Percentiles rank a stretch among this genome's conserved stretches.
Conservation (phyloP, 192 early-diverging fungal species). For the Spizellomyces punctatus region DNA sequence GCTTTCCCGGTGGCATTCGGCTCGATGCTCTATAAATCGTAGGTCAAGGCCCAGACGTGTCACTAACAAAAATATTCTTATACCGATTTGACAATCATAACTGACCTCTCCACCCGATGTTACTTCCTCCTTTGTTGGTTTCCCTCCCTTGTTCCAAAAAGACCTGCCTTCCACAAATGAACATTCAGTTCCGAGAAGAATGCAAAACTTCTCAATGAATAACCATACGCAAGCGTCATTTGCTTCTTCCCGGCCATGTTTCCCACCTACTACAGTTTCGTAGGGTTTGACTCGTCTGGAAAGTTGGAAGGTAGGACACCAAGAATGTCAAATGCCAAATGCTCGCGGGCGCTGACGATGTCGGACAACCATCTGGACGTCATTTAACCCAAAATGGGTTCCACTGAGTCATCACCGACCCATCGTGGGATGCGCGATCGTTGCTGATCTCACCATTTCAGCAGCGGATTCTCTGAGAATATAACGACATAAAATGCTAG, state of each 20-base stretch:
- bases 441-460: too few species aligned
- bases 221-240: conserved; percentile 17
- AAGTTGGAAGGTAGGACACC: neutral
- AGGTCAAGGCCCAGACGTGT: too few species aligned
- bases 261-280: neutral
- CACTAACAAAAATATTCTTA: neutral
- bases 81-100: neutral
- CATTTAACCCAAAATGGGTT: too few species aligned
- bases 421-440: too few species aligned
- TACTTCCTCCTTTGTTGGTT: neutral
- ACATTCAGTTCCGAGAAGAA: neutral
- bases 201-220: neutral
- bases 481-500: conserved; percentile 1
- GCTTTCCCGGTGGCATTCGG: too few species aligned
- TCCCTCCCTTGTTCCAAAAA: conserved; percentile 3
- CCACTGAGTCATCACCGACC: too few species aligned
- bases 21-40: too few species aligned
- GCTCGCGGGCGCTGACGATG: too few species aligned
- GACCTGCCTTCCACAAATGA: conserved; percentile 2
- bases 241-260: conserved; percentile 19
- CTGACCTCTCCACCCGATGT: neutral
- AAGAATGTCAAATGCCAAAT: neutral
- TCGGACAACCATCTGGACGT: too few species aligned
- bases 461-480: neutral
- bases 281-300: neutral